A percentile compares a stretch with the other conserved stretches of the same genome.
These are phyloP conservation scores for Gossypium thurberi DNA, from an alignment of 345 rosid species.

Conservation along the genomic window DNA sequence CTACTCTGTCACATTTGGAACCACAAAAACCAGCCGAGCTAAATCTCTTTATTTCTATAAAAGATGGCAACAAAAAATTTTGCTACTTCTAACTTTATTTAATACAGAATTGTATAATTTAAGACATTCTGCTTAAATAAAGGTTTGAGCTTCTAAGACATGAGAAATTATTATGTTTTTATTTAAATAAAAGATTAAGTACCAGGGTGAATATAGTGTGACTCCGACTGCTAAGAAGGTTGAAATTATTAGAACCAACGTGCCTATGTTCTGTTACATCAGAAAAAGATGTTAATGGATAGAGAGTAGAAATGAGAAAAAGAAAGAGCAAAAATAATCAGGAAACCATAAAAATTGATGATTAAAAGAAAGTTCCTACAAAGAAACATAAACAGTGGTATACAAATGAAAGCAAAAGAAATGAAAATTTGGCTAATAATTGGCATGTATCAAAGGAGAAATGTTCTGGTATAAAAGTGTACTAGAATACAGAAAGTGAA, in stretches of 20 bases:
- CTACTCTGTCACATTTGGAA: not conserved
- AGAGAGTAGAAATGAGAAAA: not conserved
- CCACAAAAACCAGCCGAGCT: not conserved
- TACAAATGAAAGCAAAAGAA: not conserved
- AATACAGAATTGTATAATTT: not conserved
- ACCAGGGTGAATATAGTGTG: conserved; percentile 93
- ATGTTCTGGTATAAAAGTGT: not conserved
- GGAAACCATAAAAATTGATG: not conserved
- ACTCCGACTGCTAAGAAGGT: conserved; percentile 92
- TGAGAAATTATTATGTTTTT: not conserved
- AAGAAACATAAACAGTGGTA: not conserved
- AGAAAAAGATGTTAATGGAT: conserved; percentile 16
- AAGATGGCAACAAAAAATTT: not conserved
- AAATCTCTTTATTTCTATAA: not conserved
- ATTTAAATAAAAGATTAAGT: conserved; percentile 15
- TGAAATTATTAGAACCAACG: conserved; percentile 90
- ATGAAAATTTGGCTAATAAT: not conserved
- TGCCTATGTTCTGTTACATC: conserved; percentile 74
- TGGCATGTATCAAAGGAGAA: not conserved
- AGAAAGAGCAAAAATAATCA: not conserved
- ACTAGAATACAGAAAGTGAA: not conserved
- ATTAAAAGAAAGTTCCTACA: not conserved
- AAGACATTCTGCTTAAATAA: not conserved
- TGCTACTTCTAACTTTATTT: not conserved
- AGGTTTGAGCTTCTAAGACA: not conserved